phyloP scores from a whole-genome alignment of 345 rosid species.

The Eucalyptus regnans region DNA sequence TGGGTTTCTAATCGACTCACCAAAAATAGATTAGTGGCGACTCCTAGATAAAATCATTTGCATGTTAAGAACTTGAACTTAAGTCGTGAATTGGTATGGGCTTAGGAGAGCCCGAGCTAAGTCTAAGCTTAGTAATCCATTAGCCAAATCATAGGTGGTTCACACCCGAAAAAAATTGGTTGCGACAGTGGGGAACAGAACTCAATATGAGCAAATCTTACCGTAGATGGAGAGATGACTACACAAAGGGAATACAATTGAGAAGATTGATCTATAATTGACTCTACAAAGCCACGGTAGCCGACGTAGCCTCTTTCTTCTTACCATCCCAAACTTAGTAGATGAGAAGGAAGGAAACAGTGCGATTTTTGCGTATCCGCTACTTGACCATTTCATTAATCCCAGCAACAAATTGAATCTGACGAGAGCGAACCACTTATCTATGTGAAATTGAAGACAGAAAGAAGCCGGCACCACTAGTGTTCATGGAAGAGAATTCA shows the following conservation, averaged over 20 bases:
- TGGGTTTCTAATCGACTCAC: no score
- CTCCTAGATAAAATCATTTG: no score
- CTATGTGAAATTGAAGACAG: not conserved
- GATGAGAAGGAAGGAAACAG: not conserved
- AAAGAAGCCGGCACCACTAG: not conserved
- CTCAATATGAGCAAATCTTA: not conserved
- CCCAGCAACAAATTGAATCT: not conserved
- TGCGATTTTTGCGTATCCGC: not conserved
- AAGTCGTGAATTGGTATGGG: no score
- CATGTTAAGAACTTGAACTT: no score
- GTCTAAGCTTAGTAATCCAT: no score
- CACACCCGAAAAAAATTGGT: no score
- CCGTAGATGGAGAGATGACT: not conserved
- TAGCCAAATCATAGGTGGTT: no score
- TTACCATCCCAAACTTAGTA: not conserved
- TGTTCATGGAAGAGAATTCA: not conserved
- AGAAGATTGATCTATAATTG: not conserved
- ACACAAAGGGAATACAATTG: not conserved
- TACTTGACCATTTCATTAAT: not conserved
- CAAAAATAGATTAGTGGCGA: no score
- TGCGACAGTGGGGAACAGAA: not conserved
- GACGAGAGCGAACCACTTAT: not conserved
- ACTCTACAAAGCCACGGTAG: not conserved
- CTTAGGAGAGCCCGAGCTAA: no score
- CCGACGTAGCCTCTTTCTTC: not conserved